Evolutionary conservation across 805 yeast genomes (phyloP).

Genomic region (Wickerhamomyces ciferrii): DNA sequence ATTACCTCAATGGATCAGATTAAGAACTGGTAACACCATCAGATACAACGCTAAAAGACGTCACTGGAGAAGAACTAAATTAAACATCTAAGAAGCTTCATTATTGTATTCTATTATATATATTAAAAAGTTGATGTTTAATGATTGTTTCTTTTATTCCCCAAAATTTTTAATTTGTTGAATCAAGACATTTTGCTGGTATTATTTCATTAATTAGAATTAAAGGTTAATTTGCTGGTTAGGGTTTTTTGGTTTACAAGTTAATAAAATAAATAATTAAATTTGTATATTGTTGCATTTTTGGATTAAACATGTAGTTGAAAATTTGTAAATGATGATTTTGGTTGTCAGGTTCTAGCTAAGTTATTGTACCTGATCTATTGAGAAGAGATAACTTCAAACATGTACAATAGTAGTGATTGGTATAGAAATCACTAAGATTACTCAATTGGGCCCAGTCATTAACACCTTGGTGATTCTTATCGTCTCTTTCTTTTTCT

Average conservation of each 20-base stretch:
- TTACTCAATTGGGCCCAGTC: too few relatives aligned
- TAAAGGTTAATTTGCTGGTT: not conserved
- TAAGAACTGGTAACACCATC: conserved; percentile 95
- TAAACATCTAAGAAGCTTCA: conserved; percentile 66
- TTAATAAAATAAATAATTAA: not conserved
- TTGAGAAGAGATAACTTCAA: too few relatives aligned
- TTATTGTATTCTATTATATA: not conserved
- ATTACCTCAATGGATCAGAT: conserved; percentile 99
- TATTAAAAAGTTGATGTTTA: not conserved
- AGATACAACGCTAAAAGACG: conserved; percentile 99
- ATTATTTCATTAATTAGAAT: not conserved
- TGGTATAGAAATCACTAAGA: too few relatives aligned
- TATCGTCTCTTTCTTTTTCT: too few relatives aligned
- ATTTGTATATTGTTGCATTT: not conserved
- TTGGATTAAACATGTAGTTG: not conserved
- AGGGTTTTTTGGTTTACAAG: not conserved
- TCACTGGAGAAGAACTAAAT: conserved; percentile 99
- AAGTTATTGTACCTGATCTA: too few relatives aligned
- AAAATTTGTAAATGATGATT: not conserved
- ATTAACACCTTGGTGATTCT: too few relatives aligned
- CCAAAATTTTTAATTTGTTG: not conserved
- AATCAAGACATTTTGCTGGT: not conserved
- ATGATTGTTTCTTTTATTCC: not conserved
- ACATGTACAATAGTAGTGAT: too few relatives aligned
- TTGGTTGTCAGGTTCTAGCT: too few relatives aligned